Base-by-base conservation (phyloP, 257 asterid genomes). In the Cruciata laevipes region DNA sequence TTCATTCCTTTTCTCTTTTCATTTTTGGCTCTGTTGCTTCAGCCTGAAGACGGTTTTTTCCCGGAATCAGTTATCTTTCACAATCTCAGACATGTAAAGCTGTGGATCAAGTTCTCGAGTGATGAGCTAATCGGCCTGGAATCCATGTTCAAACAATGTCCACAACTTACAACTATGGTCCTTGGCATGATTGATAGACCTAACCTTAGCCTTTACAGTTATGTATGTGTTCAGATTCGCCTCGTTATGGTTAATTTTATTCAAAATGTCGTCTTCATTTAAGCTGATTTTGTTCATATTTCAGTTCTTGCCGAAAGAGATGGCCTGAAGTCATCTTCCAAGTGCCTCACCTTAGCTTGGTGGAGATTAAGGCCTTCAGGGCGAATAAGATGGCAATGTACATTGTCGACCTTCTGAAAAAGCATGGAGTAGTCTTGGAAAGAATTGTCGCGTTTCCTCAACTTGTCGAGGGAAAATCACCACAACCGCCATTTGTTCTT, bases 351-450 rank as follows among this genome's bases (percentile, higher is more conserved):
- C 59, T 53, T 20, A 53, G 8, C 2, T n/a, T 53, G 21, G 59
- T 53, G 24, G 18, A 51, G 57, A 51, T 51, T 2, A 27, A 27
- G 30, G 30, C 30, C 30, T 27, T 27, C 30, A 27, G 21, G 59
- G 59, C 9, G 21, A 53, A 25, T 16, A 20, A 53, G 7, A 53
- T 16, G 5, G 59, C 4, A 53, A 6, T 18, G 8, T 2, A 53
- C 20, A 53, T 53, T n/a, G 24, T 53, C 8, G 24, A 20, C 59
- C 59, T 53, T 21, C 59, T 53, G 59, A 53, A 53, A 16, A 53
- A 53, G 59, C 59, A 52, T 52, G 59, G 59, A 52, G 59, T n/a
- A 14, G 59, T 52, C 23, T 6, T 53, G 59, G 20, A 53, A 53
- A 53, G n/a, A 1, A 18, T 53, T 16, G 20, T 53, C n/a, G 59